These are phyloP conservation scores for Seiridium unicorne DNA, from an alignment of 2,329 filamentous ascomycete genomes.

Conservation along the genomic window DNA sequence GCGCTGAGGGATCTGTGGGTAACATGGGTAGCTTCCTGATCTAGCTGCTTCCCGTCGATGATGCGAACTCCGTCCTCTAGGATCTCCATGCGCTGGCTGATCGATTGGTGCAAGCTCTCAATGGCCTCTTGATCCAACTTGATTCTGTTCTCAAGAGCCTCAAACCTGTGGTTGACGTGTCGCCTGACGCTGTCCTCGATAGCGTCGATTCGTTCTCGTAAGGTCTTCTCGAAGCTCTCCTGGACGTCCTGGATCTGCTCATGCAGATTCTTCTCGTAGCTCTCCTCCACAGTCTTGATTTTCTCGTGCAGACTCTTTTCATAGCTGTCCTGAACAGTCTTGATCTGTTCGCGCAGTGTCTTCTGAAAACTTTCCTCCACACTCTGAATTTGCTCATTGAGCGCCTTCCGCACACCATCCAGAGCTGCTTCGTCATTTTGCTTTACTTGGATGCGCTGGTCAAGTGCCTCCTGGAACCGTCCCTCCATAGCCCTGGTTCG, in stretches of 20 bases:
- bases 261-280: not conserved
- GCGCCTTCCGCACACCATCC: not conserved
- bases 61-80: slow-evolving; percentile 21
- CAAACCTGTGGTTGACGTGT: slow-evolving; percentile 19
- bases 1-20: slow-evolving; percentile 17
- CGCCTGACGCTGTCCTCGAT: slow-evolving; percentile 19
- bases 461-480: slow-evolving; percentile 14
- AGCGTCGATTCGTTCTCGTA: slow-evolving; percentile 13
- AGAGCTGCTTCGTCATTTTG: not conserved
- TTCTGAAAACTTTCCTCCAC: slow-evolving; percentile 12
- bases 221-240: slow-evolving; percentile 13
- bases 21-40: slow-evolving; percentile 22
- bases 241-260: slow-evolving; percentile 16
- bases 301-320: slow-evolving; percentile 2
- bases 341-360: slow-evolving; percentile 13
- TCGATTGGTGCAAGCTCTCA: slow-evolving; percentile 17
- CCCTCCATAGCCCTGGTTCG: not conserved
- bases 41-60: slow-evolving; percentile 23
- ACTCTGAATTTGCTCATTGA: slow-evolving; percentile 8
- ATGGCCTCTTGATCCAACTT: slow-evolving; percentile 23
- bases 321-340: not conserved
- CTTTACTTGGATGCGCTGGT: slow-evolving; percentile 11
- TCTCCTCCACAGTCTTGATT: slow-evolving; percentile 10
- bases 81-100: slow-evolving; percentile 20
- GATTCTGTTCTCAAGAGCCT: slow-evolving; percentile 17